phyloP scores from a whole-genome alignment of 805 yeast genomes.

The Ogataea angusta region DNA sequence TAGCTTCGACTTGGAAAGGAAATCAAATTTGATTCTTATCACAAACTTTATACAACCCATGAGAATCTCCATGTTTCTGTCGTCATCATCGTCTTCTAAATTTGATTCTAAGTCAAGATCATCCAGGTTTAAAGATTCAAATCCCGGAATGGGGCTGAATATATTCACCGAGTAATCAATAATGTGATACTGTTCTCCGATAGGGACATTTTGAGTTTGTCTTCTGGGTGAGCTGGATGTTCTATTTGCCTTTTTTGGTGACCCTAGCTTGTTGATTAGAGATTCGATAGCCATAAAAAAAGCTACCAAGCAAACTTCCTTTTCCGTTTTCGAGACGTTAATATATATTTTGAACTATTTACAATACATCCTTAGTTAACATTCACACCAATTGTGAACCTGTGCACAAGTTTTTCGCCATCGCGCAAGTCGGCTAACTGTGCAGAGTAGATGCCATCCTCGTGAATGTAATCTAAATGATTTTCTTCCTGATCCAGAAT shows the following conservation, averaged over 20 bases:
- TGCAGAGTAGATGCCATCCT: conserved; percentile 24
- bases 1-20: conserved; percentile 23
- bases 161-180: conserved; percentile 17
- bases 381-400: conserved; percentile 23
- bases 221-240: conserved; percentile 5
- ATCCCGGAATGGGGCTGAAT: conserved; percentile 13
- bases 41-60: conserved; percentile 20
- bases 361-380: conserved; percentile 16
- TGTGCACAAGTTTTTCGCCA: conserved; percentile 16
- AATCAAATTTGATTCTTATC: conserved; percentile 20
- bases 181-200: conserved; percentile 12
- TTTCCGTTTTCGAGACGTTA: too few species aligned
- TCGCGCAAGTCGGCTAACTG: conserved; percentile 18
- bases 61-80: conserved; percentile 14
- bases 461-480: conserved; percentile 14
- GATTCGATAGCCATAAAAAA: conserved; percentile 12
- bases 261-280: conserved; percentile 8
- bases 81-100: conserved; percentile 16
- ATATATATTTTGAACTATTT: conserved; percentile 4
- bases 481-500: conserved; percentile 16
- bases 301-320: neutral
- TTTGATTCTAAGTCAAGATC: conserved; percentile 10
- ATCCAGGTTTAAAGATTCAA: conserved; percentile 6
- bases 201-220: neutral
- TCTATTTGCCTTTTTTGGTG: conserved; percentile 2